Percentiles rank a stretch among this genome's conserved stretches.
phyloP scores from a whole-genome alignment of 768 basidiomycete genomes.

The Pleurotus djamor region DNA sequence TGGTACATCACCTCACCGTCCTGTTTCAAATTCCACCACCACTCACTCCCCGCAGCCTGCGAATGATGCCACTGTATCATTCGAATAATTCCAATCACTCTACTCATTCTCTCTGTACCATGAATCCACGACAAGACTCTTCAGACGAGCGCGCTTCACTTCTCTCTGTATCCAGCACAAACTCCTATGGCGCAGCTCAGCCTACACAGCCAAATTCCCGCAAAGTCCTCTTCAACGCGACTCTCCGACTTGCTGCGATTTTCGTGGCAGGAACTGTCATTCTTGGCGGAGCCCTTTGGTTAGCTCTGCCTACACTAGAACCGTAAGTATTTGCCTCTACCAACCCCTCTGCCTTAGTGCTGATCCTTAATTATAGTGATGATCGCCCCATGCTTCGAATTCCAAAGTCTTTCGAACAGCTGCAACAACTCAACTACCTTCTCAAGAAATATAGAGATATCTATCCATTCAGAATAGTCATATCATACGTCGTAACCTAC shows the following conservation, averaged over 20 bases:
- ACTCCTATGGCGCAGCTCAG: conserved; percentile 52
- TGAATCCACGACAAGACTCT: conserved; percentile 27
- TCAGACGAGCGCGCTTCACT: conserved; percentile 38
- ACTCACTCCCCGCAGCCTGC: conserved; percentile 1
- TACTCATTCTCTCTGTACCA: conserved; percentile 64
- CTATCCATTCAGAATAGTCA: conserved; percentile 80
- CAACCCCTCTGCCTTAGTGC: neutral
- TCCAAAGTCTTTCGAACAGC: conserved; percentile 84
- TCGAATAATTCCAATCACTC: conserved; percentile 25
- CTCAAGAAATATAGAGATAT: conserved; percentile 91
- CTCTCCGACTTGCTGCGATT: conserved; percentile 79
- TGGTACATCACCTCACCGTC: neutral
- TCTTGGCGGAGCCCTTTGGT: conserved; percentile 76
- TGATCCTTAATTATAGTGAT: conserved; percentile 38
- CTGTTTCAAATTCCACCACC: neutral
- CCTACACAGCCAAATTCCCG: conserved; percentile 41
- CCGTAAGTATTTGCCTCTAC: conserved; percentile 46
- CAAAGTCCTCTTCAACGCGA: conserved; percentile 73
- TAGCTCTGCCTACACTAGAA: conserved; percentile 77
- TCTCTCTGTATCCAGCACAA: conserved; percentile 30
- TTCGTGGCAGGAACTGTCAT: conserved; percentile 68
- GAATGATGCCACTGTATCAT: conserved; percentile 16
- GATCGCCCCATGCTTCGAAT: conserved; percentile 78
- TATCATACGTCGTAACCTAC: conserved; percentile 88
- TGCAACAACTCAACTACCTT: conserved; percentile 81